Percentiles rank a stretch among this genome's conserved stretches.
These are phyloP conservation scores for Russula lepida DNA, from an alignment of 768 basidiomycete genomes.

Conservation along the genomic window DNA sequence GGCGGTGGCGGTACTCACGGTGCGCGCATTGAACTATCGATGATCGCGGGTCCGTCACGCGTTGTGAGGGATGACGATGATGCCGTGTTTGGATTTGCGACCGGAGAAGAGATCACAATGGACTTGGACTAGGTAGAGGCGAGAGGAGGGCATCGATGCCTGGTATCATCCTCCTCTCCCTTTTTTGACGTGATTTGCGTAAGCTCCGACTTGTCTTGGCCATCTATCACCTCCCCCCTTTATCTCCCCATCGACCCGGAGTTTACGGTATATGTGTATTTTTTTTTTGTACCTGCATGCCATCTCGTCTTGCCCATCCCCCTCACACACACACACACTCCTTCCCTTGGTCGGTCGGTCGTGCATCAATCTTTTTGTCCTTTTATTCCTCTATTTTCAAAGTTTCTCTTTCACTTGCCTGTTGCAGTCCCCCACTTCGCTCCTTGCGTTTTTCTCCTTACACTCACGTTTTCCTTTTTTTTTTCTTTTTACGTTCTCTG, in stretches of 20 bases:
- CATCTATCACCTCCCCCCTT: not conserved
- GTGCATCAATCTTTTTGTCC: slow-evolving; percentile 2
- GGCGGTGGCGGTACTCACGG: not conserved
- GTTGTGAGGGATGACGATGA: slow-evolving; percentile 13
- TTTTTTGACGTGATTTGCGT: no score
- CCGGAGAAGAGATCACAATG: slow-evolving; percentile 19
- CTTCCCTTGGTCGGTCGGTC: not conserved
- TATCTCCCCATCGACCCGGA: no score
- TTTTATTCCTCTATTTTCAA: not conserved
- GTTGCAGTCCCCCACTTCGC: not conserved
- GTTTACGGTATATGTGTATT: slow-evolving; percentile 10
- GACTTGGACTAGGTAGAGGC: slow-evolving; percentile 17
- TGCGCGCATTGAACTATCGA: slow-evolving; percentile 21
- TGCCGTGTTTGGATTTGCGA: slow-evolving; percentile 14
- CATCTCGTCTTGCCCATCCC: not conserved
- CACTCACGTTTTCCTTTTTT: slow-evolving; percentile 10
- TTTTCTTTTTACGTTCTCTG: not conserved
- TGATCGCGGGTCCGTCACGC: slow-evolving; percentile 19
- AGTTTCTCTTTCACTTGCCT: not conserved
- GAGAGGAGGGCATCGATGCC: not conserved
- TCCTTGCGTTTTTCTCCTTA: not conserved
- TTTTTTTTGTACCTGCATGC: slow-evolving; percentile 2
- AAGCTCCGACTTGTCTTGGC: no score
- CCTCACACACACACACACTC: not conserved
- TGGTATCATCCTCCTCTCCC: no score